phyloP scores from a whole-genome alignment of 2,329 filamentous ascomycete genomes.

The Xylaria sp. region DNA sequence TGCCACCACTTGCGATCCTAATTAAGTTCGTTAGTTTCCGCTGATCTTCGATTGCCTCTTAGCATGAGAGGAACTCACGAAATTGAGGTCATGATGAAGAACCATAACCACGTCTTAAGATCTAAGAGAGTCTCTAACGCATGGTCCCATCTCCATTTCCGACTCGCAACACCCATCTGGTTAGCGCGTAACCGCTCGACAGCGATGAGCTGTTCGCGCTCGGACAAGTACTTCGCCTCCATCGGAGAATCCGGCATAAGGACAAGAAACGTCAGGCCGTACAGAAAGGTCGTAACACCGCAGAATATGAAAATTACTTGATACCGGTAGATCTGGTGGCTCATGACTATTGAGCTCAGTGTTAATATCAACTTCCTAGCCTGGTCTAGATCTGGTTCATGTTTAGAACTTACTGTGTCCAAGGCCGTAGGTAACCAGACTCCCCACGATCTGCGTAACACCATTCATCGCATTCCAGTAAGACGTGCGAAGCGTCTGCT shows the following conservation, averaged over 20 bases:
- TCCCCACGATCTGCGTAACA: constrained; percentile 60
- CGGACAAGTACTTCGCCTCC: constrained; percentile 63
- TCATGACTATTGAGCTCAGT: constrained; percentile 39
- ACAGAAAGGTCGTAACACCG: constrained; percentile 57
- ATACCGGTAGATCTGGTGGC: constrained; percentile 52
- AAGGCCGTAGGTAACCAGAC: constrained; percentile 58
- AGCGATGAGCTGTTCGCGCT: constrained; percentile 70
- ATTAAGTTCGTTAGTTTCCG: constrained; percentile 5
- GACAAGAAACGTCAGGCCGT: constrained; percentile 56
- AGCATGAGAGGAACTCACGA: constrained; percentile 64
- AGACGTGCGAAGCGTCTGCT: constrained; percentile 56
- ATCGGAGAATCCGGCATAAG: constrained; percentile 70
- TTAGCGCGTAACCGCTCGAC: constrained; percentile 76
- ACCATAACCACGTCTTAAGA: constrained; percentile 62
- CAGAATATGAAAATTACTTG: constrained; percentile 59
- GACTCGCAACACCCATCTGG: constrained; percentile 75
- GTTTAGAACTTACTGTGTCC: constrained; percentile 47
- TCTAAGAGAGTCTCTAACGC: constrained; percentile 52
- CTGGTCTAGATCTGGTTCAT: too few relatives aligned
- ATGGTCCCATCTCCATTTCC: constrained; percentile 72
- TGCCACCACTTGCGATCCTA: constrained; percentile 47
- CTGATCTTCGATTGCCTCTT: background rate
- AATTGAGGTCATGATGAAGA: constrained; percentile 65
- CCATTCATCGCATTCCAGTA: constrained; percentile 64
- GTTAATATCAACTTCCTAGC: background rate